phyloP scores from a whole-genome alignment of 352 stramenopile genomes.

The Phytophthora palmivora region DNA sequence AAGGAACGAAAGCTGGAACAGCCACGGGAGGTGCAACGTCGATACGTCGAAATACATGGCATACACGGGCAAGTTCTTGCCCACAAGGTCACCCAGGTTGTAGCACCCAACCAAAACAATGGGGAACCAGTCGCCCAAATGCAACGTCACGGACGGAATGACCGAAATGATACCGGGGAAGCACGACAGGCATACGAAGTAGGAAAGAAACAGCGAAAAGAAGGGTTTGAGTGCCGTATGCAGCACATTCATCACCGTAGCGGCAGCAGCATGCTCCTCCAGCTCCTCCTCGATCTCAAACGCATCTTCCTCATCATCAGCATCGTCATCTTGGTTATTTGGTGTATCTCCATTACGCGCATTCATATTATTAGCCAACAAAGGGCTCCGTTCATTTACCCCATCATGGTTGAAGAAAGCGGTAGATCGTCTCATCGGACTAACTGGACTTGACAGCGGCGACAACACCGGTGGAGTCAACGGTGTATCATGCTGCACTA shows the following conservation, averaged over 20 bases:
- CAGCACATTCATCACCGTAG: constrained; percentile 65
- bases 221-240: constrained; percentile 74
- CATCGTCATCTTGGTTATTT: constrained; percentile 32
- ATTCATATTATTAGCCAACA: constrained; percentile 44
- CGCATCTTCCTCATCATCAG: constrained; percentile 50
- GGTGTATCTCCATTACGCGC: constrained; percentile 20
- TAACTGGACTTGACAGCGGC: constrained; percentile 53
- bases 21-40: constrained; percentile 73
- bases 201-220: constrained; percentile 81
- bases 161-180: constrained; percentile 82
- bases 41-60: constrained; percentile 74
- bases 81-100: constrained; percentile 77
- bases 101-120: constrained; percentile 81
- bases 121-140: constrained; percentile 74
- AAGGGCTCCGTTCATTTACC: constrained; percentile 53
- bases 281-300: constrained; percentile 41
- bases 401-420: constrained; percentile 24
- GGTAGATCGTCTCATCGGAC: constrained; percentile 22
- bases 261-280: constrained; percentile 47
- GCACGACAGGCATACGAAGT: constrained; percentile 80
- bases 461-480: constrained; percentile 58
- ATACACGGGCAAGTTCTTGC: constrained; percentile 82
- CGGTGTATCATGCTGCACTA: constrained; percentile 73
- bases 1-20: constrained; percentile 69
- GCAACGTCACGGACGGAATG: constrained; percentile 66